These are phyloP conservation scores for Pezicula radicicola DNA, from an alignment of 2,329 filamentous ascomycete species.

Conservation along the genomic window DNA sequence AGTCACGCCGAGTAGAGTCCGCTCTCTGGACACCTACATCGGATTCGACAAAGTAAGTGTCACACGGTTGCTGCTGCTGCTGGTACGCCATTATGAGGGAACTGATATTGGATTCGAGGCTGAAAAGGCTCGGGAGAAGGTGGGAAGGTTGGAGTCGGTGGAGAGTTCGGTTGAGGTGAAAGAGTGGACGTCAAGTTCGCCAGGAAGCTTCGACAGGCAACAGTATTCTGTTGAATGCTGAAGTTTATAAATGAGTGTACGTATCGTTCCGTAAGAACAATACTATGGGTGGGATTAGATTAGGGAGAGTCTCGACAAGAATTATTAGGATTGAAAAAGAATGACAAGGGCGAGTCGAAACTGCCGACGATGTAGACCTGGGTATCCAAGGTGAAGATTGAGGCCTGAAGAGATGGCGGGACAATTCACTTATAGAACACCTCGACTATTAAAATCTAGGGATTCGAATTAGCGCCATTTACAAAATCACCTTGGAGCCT, in stretches of 20 bases:
- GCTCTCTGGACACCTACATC: constrained; percentile 34
- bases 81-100: constrained; percentile 26
- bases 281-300: constrained; percentile 19
- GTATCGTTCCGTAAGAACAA: constrained; percentile 19
- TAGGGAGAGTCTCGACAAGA: constrained; percentile 25
- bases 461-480: neutral
- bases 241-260: constrained; percentile 25
- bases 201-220: constrained; percentile 31
- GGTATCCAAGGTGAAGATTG: constrained; percentile 16
- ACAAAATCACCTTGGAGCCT: neutral
- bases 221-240: constrained; percentile 23
- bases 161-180: constrained; percentile 13
- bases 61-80: constrained; percentile 56
- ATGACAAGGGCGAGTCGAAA: constrained; percentile 26
- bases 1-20: constrained; percentile 54
- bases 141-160: constrained; percentile 3
- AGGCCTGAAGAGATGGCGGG: constrained; percentile 14
- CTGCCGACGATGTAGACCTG: constrained; percentile 15
- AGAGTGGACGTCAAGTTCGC: constrained; percentile 33
- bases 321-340: constrained; percentile 24
- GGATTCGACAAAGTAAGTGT: constrained; percentile 66
- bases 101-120: constrained; percentile 3
- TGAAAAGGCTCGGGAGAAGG: constrained; percentile 7
- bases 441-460: constrained; percentile 7
- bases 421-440: constrained; percentile 16